Evolutionary conservation across 257 asterid species (phyloP).

Genomic region (Fraxinus quadrangulata): DNA sequence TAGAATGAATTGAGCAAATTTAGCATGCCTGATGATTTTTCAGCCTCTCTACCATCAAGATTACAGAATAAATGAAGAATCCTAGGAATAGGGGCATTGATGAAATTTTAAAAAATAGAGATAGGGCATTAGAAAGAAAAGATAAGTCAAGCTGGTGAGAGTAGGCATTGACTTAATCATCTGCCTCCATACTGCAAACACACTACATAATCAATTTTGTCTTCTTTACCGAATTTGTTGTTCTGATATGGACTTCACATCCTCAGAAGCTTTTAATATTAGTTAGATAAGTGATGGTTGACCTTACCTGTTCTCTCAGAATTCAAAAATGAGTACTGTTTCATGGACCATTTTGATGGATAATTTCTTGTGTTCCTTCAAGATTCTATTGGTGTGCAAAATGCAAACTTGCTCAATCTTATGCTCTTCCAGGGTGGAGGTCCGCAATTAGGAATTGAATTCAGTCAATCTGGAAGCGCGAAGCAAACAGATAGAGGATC

Average conservation of each 20-base stretch:
- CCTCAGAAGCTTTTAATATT: neutral
- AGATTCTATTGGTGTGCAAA: slow-evolving; percentile 12
- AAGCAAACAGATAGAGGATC: slow-evolving; percentile 68
- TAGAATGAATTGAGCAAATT: neutral
- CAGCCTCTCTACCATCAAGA: neutral
- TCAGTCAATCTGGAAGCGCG: slow-evolving; percentile 68
- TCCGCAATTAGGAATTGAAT: slow-evolving; percentile 75
- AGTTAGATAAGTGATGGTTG: neutral
- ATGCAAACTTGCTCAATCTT: slow-evolving; percentile 26
- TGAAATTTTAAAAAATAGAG: neutral
- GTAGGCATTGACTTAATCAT: neutral
- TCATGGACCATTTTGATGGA: neutral
- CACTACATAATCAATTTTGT: neutral
- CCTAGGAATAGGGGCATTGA: neutral
- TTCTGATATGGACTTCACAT: neutral
- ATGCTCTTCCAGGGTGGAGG: slow-evolving; percentile 56
- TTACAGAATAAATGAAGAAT: neutral
- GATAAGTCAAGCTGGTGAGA: neutral
- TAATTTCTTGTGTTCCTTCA: neutral
- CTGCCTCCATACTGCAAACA: neutral
- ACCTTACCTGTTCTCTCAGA: neutral
- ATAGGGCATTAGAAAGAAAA: neutral
- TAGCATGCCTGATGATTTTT: neutral
- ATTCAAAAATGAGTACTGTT: neutral
- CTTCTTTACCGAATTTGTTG: neutral